Conservation (phyloP, 164 flowering plant species). For the Pachysandra terminalis region DNA sequence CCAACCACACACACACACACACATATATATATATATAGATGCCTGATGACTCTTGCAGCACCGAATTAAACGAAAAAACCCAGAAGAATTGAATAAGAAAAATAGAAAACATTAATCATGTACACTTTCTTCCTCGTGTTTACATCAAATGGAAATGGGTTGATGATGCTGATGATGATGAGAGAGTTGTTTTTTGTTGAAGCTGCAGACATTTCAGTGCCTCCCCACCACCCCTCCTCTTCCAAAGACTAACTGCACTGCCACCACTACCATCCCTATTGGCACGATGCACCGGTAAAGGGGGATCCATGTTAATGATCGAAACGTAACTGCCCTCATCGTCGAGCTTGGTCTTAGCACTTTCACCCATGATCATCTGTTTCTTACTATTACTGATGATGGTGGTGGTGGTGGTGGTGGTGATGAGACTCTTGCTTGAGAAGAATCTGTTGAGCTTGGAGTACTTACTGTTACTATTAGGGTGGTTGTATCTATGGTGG, state of each 20-base stretch:
- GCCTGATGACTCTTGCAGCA: too few relatives aligned
- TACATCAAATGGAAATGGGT: too few relatives aligned
- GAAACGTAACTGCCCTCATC: not conserved
- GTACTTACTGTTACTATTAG: conserved; percentile 14
- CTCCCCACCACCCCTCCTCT: conserved; percentile 59
- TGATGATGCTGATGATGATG: conserved; percentile 1
- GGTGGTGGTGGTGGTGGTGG: too few relatives aligned
- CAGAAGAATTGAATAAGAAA: too few relatives aligned
- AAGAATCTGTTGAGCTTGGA: conserved; percentile 43
- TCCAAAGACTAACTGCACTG: conserved; percentile 41
- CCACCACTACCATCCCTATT: conserved; percentile 11
- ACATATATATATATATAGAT: too few relatives aligned
- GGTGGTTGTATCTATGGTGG: not conserved
- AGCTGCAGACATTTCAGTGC: conserved; percentile 37
- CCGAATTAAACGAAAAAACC: too few relatives aligned
- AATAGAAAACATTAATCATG: too few relatives aligned
- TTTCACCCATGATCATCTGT: not conserved
- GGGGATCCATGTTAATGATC: conserved; percentile 61
- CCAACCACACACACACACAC: too few relatives aligned
- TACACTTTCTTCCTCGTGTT: too few relatives aligned
- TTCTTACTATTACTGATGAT: too few relatives aligned
- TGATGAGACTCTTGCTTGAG: conserved; percentile 32
- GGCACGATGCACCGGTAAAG: conserved; percentile 39
- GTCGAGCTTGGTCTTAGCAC: not conserved
- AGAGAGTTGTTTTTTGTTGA: conserved; percentile 26